Evolutionary conservation across 2,329 filamentous ascomycete species (phyloP), one percentile per base, ranked within the genome.

Genomic region (Epichloe bromicola): DNA sequence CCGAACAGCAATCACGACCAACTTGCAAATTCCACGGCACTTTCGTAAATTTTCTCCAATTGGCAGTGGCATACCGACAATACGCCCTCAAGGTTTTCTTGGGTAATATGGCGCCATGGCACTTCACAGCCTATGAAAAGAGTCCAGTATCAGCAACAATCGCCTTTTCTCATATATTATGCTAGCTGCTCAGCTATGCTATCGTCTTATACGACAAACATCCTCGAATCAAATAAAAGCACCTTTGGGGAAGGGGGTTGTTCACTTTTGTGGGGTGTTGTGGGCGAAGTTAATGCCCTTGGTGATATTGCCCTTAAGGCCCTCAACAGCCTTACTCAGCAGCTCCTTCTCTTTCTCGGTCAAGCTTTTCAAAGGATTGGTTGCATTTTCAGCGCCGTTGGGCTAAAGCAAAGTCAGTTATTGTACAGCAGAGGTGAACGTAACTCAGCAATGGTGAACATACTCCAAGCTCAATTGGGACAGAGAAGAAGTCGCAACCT

Each of bases 381-480:
- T 76, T 61, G 82, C 88, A 75, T 93, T 93, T 74, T 93, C 85
- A 52, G 79, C 88, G 70, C 93, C 93, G 61, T 82, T 82, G 67
- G 82, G 76, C 88, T 95, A 53, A 51, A 42, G 8, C 43, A 53
- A 46, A 59, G 58, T 65, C 57, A 66, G 68, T 48, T 8, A n/a
- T 58, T 59, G 54, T 63, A 59, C 38, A 14, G 37, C 30, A 48
- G 6, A 46, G 34, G 43, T 19, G 20, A 23, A 11, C 15, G 23
- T 17, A 34, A 17, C 37, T 11, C 33, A 42, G 19, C 40, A 33
- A n/a, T 34, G 37, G 39, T 51, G 8, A 51, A 78, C 87, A 74
- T 85, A 94, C 89, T 65, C 93, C 93, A 60, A 98, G 88, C 74
- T 95, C 88, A 60, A 97, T 81, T 55, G 90, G 91, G 51, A 94